Evolutionary conservation across 1,284 basidiomycete species (phyloP), one percentile per base, ranked within the genome.

Genomic region (Apiotrichum mycotoxinovorans): DNA sequence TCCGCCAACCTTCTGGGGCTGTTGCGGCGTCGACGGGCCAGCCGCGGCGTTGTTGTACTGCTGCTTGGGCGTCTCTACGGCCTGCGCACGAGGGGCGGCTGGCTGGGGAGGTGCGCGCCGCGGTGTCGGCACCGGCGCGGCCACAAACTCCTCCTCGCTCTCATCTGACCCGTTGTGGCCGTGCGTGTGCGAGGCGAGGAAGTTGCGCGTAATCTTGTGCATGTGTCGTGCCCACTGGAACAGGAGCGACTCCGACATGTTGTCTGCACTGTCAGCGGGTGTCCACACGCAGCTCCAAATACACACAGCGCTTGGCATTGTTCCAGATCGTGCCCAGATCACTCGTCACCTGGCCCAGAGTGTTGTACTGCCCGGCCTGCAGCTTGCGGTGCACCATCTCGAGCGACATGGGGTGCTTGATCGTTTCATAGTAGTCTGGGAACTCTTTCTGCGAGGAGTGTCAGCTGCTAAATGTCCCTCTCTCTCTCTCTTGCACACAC

Each of bases 211-310:
- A 33, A 70, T 61, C 71, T 74, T 72, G 58, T 78, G 76, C 50
- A 78, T 61, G 57, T 70, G 70, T 56, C 72, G 72, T 20, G 76
- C 76, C 55, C 70, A 75, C 51, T 72, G 67, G 57, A 75, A 78
- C 17, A 78, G 59, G 5, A 66, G 54, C 11, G 75, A 76, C 20
- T 76, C 75, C 40, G 66, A 70, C 30, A 69, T 61, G 56, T 78
- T 78, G 56, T 78, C 75, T 77, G 42, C n/a, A n/a, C n/a, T n/a
- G n/a, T n/a, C n/a, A n/a, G n/a, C n/a, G n/a, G n/a, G n/a, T n/a
- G n/a, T n/a, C n/a, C n/a, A n/a, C n/a, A n/a, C n/a, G n/a, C n/a
- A n/a, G n/a, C n/a, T n/a, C n/a, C 37, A 8, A 11, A 22, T 25
- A 60, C 73, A 62, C 44, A 75, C 73, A 75, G 63, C 73, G 59